Evolutionary conservation across 345 rosid genomes (phyloP).

Genomic region (Corymbia maculata): DNA sequence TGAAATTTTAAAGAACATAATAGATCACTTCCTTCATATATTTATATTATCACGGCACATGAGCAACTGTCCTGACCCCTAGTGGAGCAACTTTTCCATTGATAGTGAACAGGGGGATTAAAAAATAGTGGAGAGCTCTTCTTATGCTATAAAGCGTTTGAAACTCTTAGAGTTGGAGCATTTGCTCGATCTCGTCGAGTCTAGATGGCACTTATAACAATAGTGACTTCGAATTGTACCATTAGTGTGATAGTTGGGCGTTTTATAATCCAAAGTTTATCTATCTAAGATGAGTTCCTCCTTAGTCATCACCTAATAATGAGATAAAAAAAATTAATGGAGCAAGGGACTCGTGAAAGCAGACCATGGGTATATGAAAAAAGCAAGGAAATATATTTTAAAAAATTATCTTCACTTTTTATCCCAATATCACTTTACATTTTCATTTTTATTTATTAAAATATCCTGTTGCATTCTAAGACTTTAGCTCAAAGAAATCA

Average conservation of each 20-base stretch:
- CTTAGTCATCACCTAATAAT: rapidly evolving
- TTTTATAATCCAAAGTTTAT: background rate
- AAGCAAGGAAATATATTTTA: background rate
- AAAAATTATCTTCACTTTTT: background rate
- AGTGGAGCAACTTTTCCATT: background rate
- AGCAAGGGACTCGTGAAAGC: background rate
- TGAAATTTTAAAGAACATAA: background rate
- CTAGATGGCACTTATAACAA: background rate
- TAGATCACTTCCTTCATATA: background rate
- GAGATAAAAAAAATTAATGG: background rate
- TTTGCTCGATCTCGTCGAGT: background rate
- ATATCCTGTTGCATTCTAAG: background rate
- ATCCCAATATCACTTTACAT: background rate
- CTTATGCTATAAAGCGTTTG: background rate
- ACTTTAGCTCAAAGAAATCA: background rate
- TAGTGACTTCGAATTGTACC: background rate
- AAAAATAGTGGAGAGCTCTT: background rate
- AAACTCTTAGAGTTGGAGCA: background rate
- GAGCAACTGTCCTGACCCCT: background rate
- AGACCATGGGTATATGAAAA: background rate
- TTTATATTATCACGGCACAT: background rate
- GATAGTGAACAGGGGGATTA: background rate
- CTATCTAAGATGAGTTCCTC: background rate
- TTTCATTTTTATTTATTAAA: background rate
- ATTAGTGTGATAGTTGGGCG: background rate